A percentile compares a stretch with the other conserved stretches of the same genome.
Conservation (phyloP, 139 green algal species). For the Nannochloris sp. region DNA sequence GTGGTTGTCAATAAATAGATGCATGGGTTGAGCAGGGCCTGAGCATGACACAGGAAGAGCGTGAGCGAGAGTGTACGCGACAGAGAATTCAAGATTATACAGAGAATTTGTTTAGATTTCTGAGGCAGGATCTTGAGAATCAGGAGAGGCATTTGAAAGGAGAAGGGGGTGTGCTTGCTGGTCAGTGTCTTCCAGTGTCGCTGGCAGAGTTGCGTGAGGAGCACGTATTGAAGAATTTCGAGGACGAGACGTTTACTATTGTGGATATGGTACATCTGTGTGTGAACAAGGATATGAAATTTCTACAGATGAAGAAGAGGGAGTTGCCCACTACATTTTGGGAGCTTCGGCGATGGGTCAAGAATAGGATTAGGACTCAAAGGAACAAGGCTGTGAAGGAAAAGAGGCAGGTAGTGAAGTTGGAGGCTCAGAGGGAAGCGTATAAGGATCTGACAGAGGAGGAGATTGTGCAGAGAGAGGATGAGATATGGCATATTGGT, state of each 20-base stretch:
- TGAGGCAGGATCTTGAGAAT: no score
- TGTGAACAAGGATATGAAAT: background rate
- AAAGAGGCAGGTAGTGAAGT: background rate
- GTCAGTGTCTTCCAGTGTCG: background rate
- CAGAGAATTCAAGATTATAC: no score
- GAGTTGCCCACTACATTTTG: constrained; percentile 19
- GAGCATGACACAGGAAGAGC: no score
- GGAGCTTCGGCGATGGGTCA: constrained; percentile 9
- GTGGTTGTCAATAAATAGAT: background rate
- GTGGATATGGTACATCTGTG: constrained; percentile 16
- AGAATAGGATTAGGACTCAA: constrained; percentile 8
- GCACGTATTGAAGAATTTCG: background rate
- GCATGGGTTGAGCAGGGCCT: background rate
- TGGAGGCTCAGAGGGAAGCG: constrained; percentile 6
- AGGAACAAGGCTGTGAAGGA: constrained; percentile 4
- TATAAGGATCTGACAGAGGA: background rate
- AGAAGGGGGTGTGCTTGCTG: background rate
- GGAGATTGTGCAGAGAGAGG: background rate
- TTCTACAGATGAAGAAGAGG: constrained; percentile 12
- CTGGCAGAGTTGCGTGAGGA: background rate
- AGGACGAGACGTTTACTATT: constrained; percentile 1
- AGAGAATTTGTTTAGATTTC: no score
- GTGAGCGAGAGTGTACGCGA: no score
- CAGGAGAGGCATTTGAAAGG: background rate
- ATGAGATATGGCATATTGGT: constrained; percentile 2